These are phyloP conservation scores for Piper betle DNA, from an alignment of 164 flowering plant genomes.

Conservation along the genomic window DNA sequence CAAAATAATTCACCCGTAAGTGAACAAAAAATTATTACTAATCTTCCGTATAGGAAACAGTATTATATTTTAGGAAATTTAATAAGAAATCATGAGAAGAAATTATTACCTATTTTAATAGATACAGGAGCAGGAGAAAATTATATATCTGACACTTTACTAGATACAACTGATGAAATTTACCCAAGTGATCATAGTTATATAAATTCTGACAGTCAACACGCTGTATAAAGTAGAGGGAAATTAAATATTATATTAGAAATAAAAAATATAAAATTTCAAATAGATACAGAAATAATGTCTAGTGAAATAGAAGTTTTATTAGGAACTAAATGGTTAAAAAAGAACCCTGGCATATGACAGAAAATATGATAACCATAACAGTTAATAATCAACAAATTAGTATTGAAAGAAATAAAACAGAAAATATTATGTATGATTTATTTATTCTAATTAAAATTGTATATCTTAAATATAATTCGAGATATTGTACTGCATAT, in stretches of 20 bases:
- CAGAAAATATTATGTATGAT: not conserved
- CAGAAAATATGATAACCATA: not conserved
- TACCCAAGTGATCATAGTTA: no score
- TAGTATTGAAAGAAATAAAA: not conserved
- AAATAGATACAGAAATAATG: no score
- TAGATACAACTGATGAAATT: no score
- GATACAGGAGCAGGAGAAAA: no score
- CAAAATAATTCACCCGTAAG: not conserved
- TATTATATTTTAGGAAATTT: not conserved
- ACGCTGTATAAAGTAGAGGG: not conserved
- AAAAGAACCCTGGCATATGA: not conserved
- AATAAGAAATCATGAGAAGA: not conserved
- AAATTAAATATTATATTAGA: not conserved
- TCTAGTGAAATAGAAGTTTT: not conserved
- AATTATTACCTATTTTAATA: not conserved
- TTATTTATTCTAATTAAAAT: no score
- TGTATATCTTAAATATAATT: no score
- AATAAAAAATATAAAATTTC: no score
- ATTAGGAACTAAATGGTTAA: not conserved
- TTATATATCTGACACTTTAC: no score
- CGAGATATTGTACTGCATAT: no score
- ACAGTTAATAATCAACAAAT: not conserved
- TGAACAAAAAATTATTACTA: no score
- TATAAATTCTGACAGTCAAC: no score
- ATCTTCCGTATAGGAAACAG: not conserved